A percentile compares a stretch with the other conserved stretches of the same genome.
Conservation (phyloP, 176 grass and related monocot species). For the Thinopyrum elongatum region DNA sequence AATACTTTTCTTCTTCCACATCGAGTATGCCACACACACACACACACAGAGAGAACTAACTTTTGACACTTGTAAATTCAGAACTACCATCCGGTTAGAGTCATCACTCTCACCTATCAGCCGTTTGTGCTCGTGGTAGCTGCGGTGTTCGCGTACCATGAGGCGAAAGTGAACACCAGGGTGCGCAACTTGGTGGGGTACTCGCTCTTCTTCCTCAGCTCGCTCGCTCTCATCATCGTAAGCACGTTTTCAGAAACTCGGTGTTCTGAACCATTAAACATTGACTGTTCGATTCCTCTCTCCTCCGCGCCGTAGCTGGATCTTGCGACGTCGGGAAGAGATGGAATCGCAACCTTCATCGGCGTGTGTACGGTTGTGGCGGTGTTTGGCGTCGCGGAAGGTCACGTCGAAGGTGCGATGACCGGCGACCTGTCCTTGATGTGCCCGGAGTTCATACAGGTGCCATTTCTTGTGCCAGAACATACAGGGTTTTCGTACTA, state of each 20-base stretch:
- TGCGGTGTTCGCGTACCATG: conserved; percentile 41
- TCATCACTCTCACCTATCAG: conserved; percentile 62
- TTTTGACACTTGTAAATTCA: neutral
- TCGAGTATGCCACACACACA: neutral
- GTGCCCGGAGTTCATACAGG: conserved; percentile 68
- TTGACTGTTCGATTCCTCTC: too few relatives aligned
- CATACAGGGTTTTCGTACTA: neutral
- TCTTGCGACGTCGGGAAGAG: conserved; percentile 47
- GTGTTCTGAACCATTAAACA: neutral
- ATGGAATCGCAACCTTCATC: conserved; percentile 50
- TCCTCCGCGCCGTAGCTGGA: conserved; percentile 40
- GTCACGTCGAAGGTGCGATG: conserved; percentile 60
- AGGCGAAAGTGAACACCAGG: conserved; percentile 75
- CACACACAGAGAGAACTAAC: neutral
- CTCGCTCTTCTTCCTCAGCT: conserved; percentile 61
- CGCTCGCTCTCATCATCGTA: conserved; percentile 47
- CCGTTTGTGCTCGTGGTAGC: conserved; percentile 53
- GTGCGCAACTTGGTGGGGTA: conserved; percentile 50
- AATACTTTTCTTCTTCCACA: neutral
- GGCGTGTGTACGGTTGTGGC: conserved; percentile 35
- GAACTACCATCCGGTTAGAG: conserved; percentile 50
- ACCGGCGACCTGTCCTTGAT: conserved; percentile 63
- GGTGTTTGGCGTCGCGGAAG: conserved; percentile 53
- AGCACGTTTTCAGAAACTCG: neutral
- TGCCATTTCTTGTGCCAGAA: conserved; percentile 12